A percentile compares a stretch with the other conserved stretches of the same genome.
Conservation (phyloP, 768 basidiomycete species). For the Cyclocybe cylindracea region DNA sequence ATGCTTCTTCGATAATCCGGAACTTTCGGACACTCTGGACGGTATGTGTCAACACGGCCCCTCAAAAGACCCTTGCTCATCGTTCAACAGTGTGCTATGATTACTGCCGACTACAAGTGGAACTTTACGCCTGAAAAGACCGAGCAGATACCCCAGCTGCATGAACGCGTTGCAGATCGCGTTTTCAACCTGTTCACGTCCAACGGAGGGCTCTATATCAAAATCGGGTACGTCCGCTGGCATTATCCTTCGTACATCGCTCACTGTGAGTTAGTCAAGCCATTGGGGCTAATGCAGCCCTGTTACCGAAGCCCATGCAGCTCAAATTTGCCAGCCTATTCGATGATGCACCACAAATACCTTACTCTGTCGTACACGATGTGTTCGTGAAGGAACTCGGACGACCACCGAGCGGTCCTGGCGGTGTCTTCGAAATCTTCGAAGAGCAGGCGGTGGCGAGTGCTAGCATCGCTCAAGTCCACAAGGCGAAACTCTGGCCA, state of each 20-base stretch:
- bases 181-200: slow-evolving; percentile 75
- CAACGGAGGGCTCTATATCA: slow-evolving; percentile 87
- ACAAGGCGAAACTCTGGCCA: slow-evolving; percentile 64
- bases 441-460: slow-evolving; percentile 79
- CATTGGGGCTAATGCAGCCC: slow-evolving; percentile 81
- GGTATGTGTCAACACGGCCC: slow-evolving; percentile 27
- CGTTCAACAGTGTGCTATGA: slow-evolving; percentile 57
- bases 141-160: slow-evolving; percentile 75
- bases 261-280: slow-evolving; percentile 53
- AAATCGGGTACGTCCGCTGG: slow-evolving; percentile 53
- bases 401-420: slow-evolving; percentile 60
- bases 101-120: slow-evolving; percentile 83
- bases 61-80: background rate
- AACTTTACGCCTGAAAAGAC: slow-evolving; percentile 79
- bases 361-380: slow-evolving; percentile 63
- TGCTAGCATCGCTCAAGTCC: slow-evolving; percentile 93
- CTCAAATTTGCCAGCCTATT: slow-evolving; percentile 81
- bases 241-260: background rate
- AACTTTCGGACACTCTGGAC: slow-evolving; percentile 57
- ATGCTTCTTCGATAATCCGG: slow-evolving; percentile 57
- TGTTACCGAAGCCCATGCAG: slow-evolving; percentile 84
- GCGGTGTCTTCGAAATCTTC: slow-evolving; percentile 78
- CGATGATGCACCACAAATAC: slow-evolving; percentile 86
- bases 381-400: slow-evolving; percentile 77
- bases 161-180: slow-evolving; percentile 81